A percentile compares a stretch with the other conserved stretches of the same genome.
Conservation (phyloP, 1,284 basidiomycete species). For the Cryptococcus hybrid region DNA sequence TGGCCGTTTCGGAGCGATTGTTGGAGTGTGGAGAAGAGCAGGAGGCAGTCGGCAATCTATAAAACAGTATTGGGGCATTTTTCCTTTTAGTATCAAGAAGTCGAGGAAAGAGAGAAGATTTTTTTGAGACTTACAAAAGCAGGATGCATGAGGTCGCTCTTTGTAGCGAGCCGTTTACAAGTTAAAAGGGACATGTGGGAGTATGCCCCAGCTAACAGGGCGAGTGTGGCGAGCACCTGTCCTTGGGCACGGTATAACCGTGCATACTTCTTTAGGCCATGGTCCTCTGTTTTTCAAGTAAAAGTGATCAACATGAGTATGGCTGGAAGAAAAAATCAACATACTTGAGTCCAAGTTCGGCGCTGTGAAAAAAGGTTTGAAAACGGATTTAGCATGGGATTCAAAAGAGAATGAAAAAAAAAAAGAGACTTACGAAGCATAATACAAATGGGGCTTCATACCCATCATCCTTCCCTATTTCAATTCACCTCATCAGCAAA, state of each 20-base stretch:
- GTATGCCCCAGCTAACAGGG: constrained; percentile 36
- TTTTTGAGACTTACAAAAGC: constrained; percentile 33
- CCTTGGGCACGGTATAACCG: constrained; percentile 27
- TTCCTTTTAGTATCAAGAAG: not conserved
- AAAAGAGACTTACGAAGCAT: constrained; percentile 23
- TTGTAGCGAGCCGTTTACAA: constrained; percentile 25
- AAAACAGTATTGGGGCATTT: not conserved
- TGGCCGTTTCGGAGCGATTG: constrained; percentile 33
- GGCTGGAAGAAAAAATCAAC: not conserved
- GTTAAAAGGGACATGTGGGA: constrained; percentile 30
- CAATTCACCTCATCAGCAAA: not conserved
- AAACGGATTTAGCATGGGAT: not conserved
- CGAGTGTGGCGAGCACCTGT: constrained; percentile 31
- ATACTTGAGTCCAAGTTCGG: constrained; percentile 37
- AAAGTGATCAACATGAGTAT: not conserved
- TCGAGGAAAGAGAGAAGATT: not conserved
- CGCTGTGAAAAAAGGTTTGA: constrained; percentile 1
- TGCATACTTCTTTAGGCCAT: constrained; percentile 46
- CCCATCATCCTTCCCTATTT: constrained; percentile 26
- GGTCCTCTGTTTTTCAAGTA: constrained; percentile 27
- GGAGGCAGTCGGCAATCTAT: constrained; percentile 43
- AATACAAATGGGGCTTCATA: constrained; percentile 31
- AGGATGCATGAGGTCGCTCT: constrained; percentile 38
- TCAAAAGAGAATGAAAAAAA: not conserved
- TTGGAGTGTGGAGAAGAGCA: constrained; percentile 40